Evolutionary conservation across 1,139 yeast species (phyloP), one percentile per base, ranked within the genome.

Genomic region (Geotrichum fermentans): DNA sequence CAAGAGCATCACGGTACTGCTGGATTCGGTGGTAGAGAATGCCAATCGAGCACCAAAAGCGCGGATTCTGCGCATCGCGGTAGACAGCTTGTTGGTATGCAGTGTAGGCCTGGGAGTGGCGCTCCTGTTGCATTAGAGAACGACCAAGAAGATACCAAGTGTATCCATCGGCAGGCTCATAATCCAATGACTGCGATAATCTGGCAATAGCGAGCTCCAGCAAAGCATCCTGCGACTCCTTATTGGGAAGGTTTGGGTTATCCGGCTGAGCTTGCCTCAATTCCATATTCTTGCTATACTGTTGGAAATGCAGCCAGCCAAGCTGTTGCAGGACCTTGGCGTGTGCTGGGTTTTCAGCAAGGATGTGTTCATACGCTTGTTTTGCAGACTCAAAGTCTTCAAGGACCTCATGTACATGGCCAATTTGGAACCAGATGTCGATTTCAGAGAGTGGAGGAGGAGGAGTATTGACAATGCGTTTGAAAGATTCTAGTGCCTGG

Each of bases 31-130:
- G 92, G 71, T 92, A 92, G 53, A 92, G 75, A 13, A 92, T 97
- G 65, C 98, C 98, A 63, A 92, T 92, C 24, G 97, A 88, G 67
- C 98, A 92, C 98, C 98, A 92, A 72, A 92, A 92, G 1, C 97
- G 90, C 51, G 98, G 97, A 66, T 92, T 92, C 64, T 97, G 78
- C 30, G 95, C 83, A 67, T 92, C 98, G 54, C 96, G 79, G 67
- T 90, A 92, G 50, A 92, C 98, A 4, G 98, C 98, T 66, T 90
- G 97, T 70, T 92, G 98, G 77, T 92, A 92, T 0, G 97, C 95
- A 64, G 92, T 97, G 68, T 92, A 92, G 3, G 98, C 97, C 45
- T 94, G 89, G 57, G 92, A 84, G 71, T 89, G 90, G 66, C 90
- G 96, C 56, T 88, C 90, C 61, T 92, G 79, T 42, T 95, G 84